Base-by-base conservation (phyloP, 768 basidiomycete genomes). In the Terana coerulea region DNA sequence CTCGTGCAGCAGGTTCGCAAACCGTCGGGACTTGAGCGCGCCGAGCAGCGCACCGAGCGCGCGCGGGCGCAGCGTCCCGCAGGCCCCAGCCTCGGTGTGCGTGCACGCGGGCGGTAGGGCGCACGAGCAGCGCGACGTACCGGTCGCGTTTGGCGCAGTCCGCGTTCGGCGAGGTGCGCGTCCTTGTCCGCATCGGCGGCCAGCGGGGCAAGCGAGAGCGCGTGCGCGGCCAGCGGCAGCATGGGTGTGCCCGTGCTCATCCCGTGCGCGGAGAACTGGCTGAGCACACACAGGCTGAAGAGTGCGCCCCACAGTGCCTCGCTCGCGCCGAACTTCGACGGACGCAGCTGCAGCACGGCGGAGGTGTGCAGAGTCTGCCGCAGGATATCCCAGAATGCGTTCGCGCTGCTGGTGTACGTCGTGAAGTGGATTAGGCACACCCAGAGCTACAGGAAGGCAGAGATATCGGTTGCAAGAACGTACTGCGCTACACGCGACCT, bases 61-160 rank as follows among this genome's bases (percentile, higher is more conserved):
- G n/a, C n/a, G n/a, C 67, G 5, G 61, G 61, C 10, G 75, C 76
- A 2, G 82, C 78, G 15, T 79, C 75, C 12, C 30, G 17, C n/a
- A n/a, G n/a, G n/a, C n/a, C n/a, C 95, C 95, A 98, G 22, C 72
- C 64, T 90, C 93, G 97, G n/a, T 75, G 72, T 25, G 76, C 74
- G 61, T 77, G 82, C 37, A 98, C 67, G n/a, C 81, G 69, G 49
- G 88, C 78, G 64, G 90, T 92, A 12, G 95, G 79, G 0, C 77
- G 75, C 28, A 86, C 75, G 47, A 95, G 70, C 6, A 85, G 67
- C 10, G 78, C 77, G 49, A 92, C 69, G 61, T 94, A 95, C 7
- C 74, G 67, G 63, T 94, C 90, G 15, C 84, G 79, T 50, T 79
- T 78, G 48, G n/a, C 72, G 68, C 3, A 84, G 60, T 19, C 61